Evolutionary conservation across 148 eudicot genomes (phyloP).

Genomic region (Fagopyrum esculentum): DNA sequence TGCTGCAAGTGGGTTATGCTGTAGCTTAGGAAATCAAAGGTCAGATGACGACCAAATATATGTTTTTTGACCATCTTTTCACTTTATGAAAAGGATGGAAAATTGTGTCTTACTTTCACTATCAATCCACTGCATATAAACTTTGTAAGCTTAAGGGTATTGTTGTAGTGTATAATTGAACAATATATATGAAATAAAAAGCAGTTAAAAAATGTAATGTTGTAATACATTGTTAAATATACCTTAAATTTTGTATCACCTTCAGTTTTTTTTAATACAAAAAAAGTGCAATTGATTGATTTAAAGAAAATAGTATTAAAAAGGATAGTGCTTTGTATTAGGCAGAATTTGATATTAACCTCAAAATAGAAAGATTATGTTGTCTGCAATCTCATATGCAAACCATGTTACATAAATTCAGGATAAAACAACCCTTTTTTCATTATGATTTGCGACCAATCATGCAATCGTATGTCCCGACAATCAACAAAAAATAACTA

Average conservation of each 20-base stretch:
- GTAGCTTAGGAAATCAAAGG: not conserved
- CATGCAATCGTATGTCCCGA: not conserved
- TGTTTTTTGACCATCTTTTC: not conserved
- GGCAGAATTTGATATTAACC: too few species aligned
- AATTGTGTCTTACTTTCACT: not conserved
- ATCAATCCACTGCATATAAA: not conserved
- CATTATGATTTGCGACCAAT: not conserved
- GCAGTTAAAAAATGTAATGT: too few species aligned
- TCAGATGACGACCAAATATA: not conserved
- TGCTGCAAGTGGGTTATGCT: not conserved
- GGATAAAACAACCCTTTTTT: not conserved
- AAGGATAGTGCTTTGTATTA: too few species aligned
- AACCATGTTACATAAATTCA: not conserved
- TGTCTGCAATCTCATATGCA: not conserved
- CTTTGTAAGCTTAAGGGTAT: not conserved
- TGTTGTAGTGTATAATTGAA: too few species aligned
- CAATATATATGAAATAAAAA: too few species aligned
- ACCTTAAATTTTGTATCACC: too few species aligned
- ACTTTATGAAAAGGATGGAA: constrained; percentile 2
- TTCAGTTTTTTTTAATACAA: too few species aligned
- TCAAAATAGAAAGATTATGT: not conserved
- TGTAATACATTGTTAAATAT: too few species aligned
- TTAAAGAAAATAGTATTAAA: too few species aligned
- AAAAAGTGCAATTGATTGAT: too few species aligned
- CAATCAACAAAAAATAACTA: too few species aligned